Conservation (phyloP, 2,329 filamentous ascomycete genomes). For the Fusarium fujikuroi region DNA sequence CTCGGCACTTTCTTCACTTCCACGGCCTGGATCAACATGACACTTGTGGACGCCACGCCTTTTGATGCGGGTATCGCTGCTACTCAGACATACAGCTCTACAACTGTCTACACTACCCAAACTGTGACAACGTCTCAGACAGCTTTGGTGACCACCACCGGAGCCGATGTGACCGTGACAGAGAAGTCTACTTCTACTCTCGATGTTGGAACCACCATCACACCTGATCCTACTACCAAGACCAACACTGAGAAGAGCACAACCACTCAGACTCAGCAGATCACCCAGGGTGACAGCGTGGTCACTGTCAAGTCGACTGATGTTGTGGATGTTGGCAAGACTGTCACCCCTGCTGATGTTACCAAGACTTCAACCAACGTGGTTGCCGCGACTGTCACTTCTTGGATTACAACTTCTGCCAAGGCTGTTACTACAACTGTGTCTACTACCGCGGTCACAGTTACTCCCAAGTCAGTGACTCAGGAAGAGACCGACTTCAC, state of each 20-base stretch:
- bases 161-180: conserved; percentile 16
- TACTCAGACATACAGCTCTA: conserved; percentile 16
- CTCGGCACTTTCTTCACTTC: conserved; percentile 33
- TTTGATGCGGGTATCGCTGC: conserved; percentile 24
- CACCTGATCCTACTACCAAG: conserved; percentile 29
- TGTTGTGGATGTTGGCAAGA: conserved; percentile 47
- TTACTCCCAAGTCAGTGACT: conserved; percentile 41
- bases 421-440: conserved; percentile 31
- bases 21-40: conserved; percentile 40
- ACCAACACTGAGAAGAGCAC: conserved; percentile 33
- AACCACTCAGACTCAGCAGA: conserved; percentile 16
- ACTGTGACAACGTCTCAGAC: conserved; percentile 33
- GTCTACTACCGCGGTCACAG: conserved; percentile 29
- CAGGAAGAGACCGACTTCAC: conserved; percentile 16
- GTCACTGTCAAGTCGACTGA: conserved; percentile 45
- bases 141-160: conserved; percentile 22
- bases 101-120: conserved; percentile 35
- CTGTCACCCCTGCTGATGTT: conserved; percentile 46
- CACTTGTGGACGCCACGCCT: conserved; percentile 32
- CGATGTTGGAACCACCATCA: conserved; percentile 37
- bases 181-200: conserved; percentile 28
- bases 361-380: conserved; percentile 36
- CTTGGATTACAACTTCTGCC: conserved; percentile 23
- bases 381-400: conserved; percentile 26
- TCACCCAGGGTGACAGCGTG: conserved; percentile 32